Evolutionary conservation across 169 alveolate species (phyloP).

Genomic region (Eimeria sp.): DNA sequence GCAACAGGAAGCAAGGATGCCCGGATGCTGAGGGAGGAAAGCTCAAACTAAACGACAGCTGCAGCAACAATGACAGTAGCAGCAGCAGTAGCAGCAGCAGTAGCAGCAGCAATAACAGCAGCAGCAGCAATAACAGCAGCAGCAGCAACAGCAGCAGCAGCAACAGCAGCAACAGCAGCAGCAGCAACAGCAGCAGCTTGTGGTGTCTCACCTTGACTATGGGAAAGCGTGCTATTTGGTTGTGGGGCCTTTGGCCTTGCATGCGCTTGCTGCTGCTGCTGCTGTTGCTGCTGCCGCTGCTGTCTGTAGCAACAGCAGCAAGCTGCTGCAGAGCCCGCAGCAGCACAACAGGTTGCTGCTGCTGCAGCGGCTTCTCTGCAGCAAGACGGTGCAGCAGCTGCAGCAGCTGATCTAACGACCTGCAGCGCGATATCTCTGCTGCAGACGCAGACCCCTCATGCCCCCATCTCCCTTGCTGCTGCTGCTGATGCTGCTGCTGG

Average conservation of each 20-base stretch:
- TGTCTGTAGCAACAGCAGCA: background rate
- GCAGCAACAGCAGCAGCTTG: background rate
- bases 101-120: background rate
- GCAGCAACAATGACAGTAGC: no score
- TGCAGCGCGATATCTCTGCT: slow-evolving; percentile 23
- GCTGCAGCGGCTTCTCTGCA: slow-evolving; percentile 50
- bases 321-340: slow-evolving; percentile 53
- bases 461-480: slow-evolving; percentile 4
- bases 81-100: no score
- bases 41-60: no score
- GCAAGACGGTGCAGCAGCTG: slow-evolving; percentile 58
- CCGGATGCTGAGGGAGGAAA: no score
- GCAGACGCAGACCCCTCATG: background rate
- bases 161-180: slow-evolving; percentile 2
- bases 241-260: background rate
- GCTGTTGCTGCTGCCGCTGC: slow-evolving; percentile 21
- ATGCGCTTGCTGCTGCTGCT: background rate
- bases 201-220: slow-evolving; percentile 30
- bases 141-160: background rate
- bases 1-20: no score
- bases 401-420: background rate
- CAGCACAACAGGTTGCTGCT: slow-evolving; percentile 29
- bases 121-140: background rate
- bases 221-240: background rate
- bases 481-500: background rate